Evolutionary conservation across 257 asterid species (phyloP), one percentile per base, ranked within the genome.

Genomic region (Solanum pinnatisectum): DNA sequence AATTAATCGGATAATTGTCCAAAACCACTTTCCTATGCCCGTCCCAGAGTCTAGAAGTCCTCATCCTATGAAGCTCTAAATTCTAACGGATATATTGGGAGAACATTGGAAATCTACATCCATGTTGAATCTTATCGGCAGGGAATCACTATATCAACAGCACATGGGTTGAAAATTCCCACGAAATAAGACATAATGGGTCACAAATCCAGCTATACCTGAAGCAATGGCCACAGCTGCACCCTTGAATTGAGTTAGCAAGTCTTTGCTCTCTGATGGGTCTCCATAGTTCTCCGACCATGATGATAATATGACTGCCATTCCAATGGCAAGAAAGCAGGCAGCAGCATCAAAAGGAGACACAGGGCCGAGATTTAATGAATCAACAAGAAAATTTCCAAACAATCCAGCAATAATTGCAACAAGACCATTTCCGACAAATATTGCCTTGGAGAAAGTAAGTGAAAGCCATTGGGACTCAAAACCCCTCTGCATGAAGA

Each of bases 261-360:
- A 90, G 91, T 95, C 98, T 92, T 95, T 96, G 94, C 30, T 96
- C 86, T 96, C 99, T 74, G 99, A 95, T 88, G 98, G 91, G 85
- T 96, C 98, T 8, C 99, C 99, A 88, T 89, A 96, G 90, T 96
- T 96, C 93, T 96, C 99, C 52, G 93, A 87, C 99, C 99, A 96
- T 46, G 99, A 92, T 78, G 98, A 94, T 78, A 96, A 85, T 91
- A 96, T 96, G 84, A 95, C 37, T 49, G 98, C 97, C 98, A 95
- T 96, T 83, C 99, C 99, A 87, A 96, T 95, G 79, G 98, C 91
- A 85, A 96, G 93, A 89, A 96, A 91, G 89, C 95, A 84, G 20
- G 94, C 93, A 49, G 99, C 98, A 67, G 99, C 98, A 91, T 96
- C 99, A 84, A 96, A 96, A 83, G 99, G 99, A 25, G 99, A 94